Evolutionary conservation across 2,329 filamentous ascomycete species (phyloP), one percentile per base, ranked within the genome.

Genomic region (Fusarium liriodendri): DNA sequence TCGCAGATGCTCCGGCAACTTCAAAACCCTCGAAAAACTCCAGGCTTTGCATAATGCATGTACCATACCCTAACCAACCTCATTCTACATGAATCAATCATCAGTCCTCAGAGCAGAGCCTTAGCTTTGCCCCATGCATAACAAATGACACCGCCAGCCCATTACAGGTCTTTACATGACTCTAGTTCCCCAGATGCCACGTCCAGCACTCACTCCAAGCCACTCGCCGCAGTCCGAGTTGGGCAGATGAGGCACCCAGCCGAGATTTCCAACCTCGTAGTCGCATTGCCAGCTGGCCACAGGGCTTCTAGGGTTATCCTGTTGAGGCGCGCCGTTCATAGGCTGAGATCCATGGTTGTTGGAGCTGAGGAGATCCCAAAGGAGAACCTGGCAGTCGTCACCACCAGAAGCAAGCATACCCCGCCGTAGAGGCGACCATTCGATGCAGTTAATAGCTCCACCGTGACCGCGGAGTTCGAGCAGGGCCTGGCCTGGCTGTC

Each of bases 401-500:
- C 89, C 97, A 37, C 97, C 97, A 1, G 95, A 97, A 18, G 96
- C 96, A 20, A 99, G 89, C 74, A 95, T 93, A 27, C 97, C 97
- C 77, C 97, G 89, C 68, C 95, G 90, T 64, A 91, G 90, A 0
- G 95, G 96, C 10, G 95, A 97, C 97, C 97, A 99, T 84, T 99
- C 97, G 68, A 98, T 93, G 79, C 94, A 97, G 84, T 97, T 98
- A 66, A 99, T 89, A 9, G 94, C 84, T 6, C 94, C 93, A 25
- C 91, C 90, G 80, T 99, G 96, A 25, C 97, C 97, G 57, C 94
- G 94, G 40, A 99, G 91, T 82, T 99, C 97, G 29, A 99, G 90
- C 6, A 99, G 89, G 3, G 97, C 97, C 83, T 98, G 97, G 7
- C 97, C 97, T 0, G 97, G 97, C 83, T 99, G 97, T 58, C 97